These are phyloP conservation scores for Phytophthora sp. DNA, from an alignment of 352 stramenopile species.

Conservation along the genomic window DNA sequence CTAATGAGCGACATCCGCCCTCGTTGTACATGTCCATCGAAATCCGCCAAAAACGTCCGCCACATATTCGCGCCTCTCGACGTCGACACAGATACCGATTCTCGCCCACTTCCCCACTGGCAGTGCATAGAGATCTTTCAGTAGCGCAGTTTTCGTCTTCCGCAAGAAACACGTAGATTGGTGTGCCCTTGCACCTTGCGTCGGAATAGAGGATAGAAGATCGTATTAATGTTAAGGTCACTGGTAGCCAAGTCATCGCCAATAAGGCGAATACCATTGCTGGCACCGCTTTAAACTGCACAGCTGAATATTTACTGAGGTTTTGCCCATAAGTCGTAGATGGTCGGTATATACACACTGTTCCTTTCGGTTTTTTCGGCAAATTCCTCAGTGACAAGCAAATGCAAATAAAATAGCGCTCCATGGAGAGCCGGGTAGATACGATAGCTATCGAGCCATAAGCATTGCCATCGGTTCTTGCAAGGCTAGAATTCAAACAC, in stretches of 20 bases:
- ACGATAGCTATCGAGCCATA: neutral
- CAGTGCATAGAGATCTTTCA: neutral
- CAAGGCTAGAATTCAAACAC: too few species aligned
- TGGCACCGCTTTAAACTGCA: neutral
- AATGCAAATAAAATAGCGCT: too few species aligned
- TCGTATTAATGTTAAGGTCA: neutral
- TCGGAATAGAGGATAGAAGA: conserved; percentile 6
- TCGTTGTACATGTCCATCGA: conserved; percentile 3
- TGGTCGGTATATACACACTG: too few species aligned
- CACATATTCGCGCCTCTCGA: conserved; percentile 1
- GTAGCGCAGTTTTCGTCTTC: conserved; percentile 1
- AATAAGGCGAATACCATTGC: neutral
- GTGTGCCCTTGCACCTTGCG: conserved; percentile 7
- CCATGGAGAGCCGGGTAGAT: conserved; percentile 3
- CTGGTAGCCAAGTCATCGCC: neutral
- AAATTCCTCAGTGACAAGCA: conserved; percentile 7
- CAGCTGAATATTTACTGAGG: too few species aligned
- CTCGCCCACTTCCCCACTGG: too few species aligned
- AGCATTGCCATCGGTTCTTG: conserved; percentile 3
- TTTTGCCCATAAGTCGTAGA: too few species aligned
- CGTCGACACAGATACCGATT: too few species aligned
- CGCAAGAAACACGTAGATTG: neutral
- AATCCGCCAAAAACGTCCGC: conserved; percentile 4
- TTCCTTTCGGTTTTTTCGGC: neutral
- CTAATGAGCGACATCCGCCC: neutral